Conservation (phyloP, 345 rosid species). For the Brassica juncea region DNA sequence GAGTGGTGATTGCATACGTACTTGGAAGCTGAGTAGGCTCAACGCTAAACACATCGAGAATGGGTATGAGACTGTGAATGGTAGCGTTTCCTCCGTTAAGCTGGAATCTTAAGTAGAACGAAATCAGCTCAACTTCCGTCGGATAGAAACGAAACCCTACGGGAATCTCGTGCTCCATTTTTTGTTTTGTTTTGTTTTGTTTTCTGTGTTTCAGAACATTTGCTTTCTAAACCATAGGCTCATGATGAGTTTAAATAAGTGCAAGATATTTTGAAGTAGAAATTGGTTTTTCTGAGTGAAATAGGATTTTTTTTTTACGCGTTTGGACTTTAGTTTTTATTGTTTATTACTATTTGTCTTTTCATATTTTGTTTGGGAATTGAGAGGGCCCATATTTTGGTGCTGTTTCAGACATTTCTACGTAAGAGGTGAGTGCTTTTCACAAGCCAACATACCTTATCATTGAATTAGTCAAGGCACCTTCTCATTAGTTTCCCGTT, state of each 20-base stretch:
- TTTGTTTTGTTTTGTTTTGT: neutral
- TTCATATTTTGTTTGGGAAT: constrained; percentile 13
- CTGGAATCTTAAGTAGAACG: constrained; percentile 49
- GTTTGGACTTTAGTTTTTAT: constrained; percentile 20
- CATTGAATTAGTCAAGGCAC: constrained; percentile 35
- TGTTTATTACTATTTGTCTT: constrained; percentile 22
- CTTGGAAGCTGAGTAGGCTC: constrained; percentile 37
- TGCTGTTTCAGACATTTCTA: constrained; percentile 6
- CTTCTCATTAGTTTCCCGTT: constrained; percentile 15
- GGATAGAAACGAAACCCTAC: constrained; percentile 67
- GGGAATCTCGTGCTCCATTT: constrained; percentile 45
- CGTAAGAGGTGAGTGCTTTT: constrained; percentile 2
- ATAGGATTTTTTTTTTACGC: constrained; percentile 19
- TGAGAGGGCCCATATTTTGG: constrained; percentile 26
- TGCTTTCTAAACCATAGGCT: neutral
- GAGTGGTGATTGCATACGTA: constrained; percentile 15
- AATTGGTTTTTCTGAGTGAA: constrained; percentile 29
- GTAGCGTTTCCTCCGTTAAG: constrained; percentile 37
- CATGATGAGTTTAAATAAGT: constrained; percentile 22
- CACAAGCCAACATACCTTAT: constrained; percentile 17
- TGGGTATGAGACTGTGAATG: constrained; percentile 56
- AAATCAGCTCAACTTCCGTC: constrained; percentile 56
- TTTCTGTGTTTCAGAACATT: neutral
- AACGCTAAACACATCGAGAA: constrained; percentile 36
- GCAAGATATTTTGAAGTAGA: neutral